Percentiles rank a stretch among this genome's conserved stretches.
phyloP scores from a whole-genome alignment of 495 filamentous ascomycete genomes.

The Astrothelium subdiscretum region DNA sequence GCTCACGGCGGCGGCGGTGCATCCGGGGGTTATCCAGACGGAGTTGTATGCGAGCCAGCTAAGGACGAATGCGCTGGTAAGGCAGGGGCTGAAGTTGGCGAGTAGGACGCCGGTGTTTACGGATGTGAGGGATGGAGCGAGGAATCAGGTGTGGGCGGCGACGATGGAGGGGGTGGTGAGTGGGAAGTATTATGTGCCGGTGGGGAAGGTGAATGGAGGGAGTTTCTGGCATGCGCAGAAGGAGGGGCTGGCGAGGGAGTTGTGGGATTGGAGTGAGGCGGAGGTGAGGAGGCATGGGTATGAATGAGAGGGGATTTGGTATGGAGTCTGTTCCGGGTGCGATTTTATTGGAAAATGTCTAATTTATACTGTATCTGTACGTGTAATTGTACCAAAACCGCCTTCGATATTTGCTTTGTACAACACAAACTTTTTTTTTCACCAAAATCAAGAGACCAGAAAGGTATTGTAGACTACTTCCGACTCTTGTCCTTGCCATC shows the following conservation, averaged over 20 bases:
- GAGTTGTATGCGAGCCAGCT: conserved; percentile 16
- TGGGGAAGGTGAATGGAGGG: conserved; percentile 25
- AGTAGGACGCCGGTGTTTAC: conserved; percentile 3
- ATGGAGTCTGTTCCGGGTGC: background rate
- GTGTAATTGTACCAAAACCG: too few species aligned
- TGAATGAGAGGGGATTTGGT: background rate
- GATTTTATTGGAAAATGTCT: background rate
- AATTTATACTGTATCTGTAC: too few species aligned
- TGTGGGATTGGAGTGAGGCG: conserved; percentile 38
- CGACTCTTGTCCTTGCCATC: too few species aligned
- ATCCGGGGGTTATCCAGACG: conserved; percentile 35
- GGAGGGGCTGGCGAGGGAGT: conserved; percentile 21
- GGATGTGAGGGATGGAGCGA: conserved; percentile 23
- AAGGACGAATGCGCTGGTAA: background rate
- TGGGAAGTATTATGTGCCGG: conserved; percentile 31
- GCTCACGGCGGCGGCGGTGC: conserved; percentile 32
- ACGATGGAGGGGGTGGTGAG: conserved; percentile 24
- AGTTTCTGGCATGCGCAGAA: conserved; percentile 19
- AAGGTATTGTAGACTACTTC: background rate
- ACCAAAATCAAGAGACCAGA: too few species aligned
- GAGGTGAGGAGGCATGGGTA: conserved; percentile 26
- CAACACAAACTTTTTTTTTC: too few species aligned
- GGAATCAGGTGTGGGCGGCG: conserved; percentile 34
- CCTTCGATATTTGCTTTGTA: too few species aligned
- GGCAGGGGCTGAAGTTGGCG: background rate